Base-by-base conservation (phyloP, 2,329 filamentous ascomycete species). In the Pyricularia pennisetigena region DNA sequence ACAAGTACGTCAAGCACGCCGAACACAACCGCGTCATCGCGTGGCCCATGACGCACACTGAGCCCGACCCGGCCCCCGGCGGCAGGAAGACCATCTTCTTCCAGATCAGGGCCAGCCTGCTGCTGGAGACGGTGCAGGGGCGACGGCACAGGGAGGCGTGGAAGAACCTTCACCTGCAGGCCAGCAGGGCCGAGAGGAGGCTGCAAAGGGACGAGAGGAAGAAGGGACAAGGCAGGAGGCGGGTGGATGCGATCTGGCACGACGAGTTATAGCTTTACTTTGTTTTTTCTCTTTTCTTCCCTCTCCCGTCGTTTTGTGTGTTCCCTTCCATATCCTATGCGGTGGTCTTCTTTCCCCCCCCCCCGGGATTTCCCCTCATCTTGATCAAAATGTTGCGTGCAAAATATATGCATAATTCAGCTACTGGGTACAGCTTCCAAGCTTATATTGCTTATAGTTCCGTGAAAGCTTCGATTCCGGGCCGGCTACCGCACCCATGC, bases 41-140 rank as follows among this genome's bases (percentile, higher is more conserved):
- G 5, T 77, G 75, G 75, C 72, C 73, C 10, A 70, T 74, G 57
- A 71, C 73, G 61, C 73, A 74, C 68, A 75, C 74, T 26, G 71
- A 73, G 54, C 76, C 75, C 6, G 66, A 74, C 24, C 66, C 71
- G 6, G 72, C 72, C 35, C 67, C 71, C 16, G 26, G 59, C 59
- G 70, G 71, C 64, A 72, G 74, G 68, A 69, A 72, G 63, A 72
- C 73, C 24, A 76, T 77, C 8, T 70, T 71, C 30, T 75, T 78
- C 69, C 75, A 71, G 64, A 69, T 78, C 70, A 74, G 74, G 72
- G 76, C 76, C 54, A 24, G 54, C 26, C 28, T 62, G 57, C 49
- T 67, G 9, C 20, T 62, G 10, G 66, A 67, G 59, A 67, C 66
- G 57, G 59, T 63, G 2, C 57, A 67, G 9, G 66, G 66, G 12